Percentiles rank a stretch among this genome's conserved stretches.
phyloP scores from a whole-genome alignment of 225 moss, liverwort and hornwort genomes.

The Pseudoscleropodium purum region DNA sequence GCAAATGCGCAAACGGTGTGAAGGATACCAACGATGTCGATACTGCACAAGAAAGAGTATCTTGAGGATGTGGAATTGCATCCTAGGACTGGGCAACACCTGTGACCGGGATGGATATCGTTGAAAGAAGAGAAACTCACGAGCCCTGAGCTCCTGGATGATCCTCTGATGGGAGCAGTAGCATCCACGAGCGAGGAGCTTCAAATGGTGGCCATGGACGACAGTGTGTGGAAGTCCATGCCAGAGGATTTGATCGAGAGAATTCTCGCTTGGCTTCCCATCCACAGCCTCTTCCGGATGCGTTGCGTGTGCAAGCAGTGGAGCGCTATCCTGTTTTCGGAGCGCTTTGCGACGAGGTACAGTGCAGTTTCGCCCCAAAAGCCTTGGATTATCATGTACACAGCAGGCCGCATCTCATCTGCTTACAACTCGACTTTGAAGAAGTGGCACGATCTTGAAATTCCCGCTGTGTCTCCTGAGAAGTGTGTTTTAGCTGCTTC shows the following conservation, averaged over 20 bases:
- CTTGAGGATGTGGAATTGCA: background rate
- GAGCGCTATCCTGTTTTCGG: slow-evolving; percentile 35
- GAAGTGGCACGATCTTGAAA: slow-evolving; percentile 72
- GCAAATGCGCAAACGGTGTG: background rate
- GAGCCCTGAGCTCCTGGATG: slow-evolving; percentile 14
- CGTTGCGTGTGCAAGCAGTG: slow-evolving; percentile 65
- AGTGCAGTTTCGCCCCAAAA: slow-evolving; percentile 44
- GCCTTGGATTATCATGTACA: slow-evolving; percentile 76
- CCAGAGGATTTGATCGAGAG: slow-evolving; percentile 70
- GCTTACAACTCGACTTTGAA: slow-evolving; percentile 53
- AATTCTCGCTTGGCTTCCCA: slow-evolving; percentile 56
- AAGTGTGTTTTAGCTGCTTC: slow-evolving; percentile 68
- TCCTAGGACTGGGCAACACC: background rate
- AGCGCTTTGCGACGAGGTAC: slow-evolving; percentile 39
- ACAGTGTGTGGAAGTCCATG: slow-evolving; percentile 40
- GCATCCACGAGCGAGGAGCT: slow-evolving; percentile 48
- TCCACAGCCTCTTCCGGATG: slow-evolving; percentile 61
- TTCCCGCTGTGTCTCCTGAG: slow-evolving; percentile 53
- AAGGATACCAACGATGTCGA: background rate
- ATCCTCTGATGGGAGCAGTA: slow-evolving; percentile 30
- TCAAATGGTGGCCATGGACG: slow-evolving; percentile 37
- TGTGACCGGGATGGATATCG: background rate
- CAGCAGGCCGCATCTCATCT: slow-evolving; percentile 48
- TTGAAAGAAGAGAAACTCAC: background rate
- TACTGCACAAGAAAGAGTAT: background rate